Evolutionary conservation across 176 grass and related monocot genomes (phyloP).

Genomic region (Ananas comosus): DNA sequence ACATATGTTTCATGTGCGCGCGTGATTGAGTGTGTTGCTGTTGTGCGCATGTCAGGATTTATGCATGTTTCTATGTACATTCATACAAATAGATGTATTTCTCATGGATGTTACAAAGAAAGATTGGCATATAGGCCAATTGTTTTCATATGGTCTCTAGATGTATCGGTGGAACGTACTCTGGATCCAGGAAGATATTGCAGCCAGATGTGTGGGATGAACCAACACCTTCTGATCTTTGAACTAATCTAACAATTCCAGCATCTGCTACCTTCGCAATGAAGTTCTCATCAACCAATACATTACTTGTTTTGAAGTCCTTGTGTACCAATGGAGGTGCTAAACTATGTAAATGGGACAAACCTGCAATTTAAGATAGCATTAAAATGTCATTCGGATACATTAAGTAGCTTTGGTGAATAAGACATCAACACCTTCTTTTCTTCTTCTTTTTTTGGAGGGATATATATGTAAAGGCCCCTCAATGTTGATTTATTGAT

Average conservation of each 20-base stretch:
- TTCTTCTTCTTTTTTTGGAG: neutral
- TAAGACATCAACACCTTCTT: conserved; percentile 1
- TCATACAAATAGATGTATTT: neutral
- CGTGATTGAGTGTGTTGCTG: neutral
- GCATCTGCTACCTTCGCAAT: conserved; percentile 86
- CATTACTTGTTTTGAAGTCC: conserved; percentile 83
- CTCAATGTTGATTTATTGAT: too few relatives aligned
- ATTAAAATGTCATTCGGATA: conserved; percentile 8
- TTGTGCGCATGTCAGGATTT: neutral
- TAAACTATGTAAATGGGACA: conserved; percentile 62
- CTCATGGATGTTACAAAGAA: neutral
- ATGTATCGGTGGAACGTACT: conserved; percentile 35
- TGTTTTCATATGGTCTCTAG: neutral
- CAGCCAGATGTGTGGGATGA: conserved; percentile 30
- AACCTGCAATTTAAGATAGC: conserved; percentile 38
- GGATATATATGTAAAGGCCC: neutral
- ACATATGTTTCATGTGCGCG: neutral
- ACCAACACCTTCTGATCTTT: conserved; percentile 26
- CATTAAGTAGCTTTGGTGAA: conserved; percentile 3
- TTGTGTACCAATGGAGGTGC: conserved; percentile 63
- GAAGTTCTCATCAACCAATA: conserved; percentile 93
- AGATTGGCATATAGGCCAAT: neutral
- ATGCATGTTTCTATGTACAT: neutral
- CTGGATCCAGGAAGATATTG: conserved; percentile 50
- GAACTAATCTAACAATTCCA: conserved; percentile 45